phyloP scores from a whole-genome alignment of 2,329 filamentous ascomycete genomes.

The Cladosporium sp. region DNA sequence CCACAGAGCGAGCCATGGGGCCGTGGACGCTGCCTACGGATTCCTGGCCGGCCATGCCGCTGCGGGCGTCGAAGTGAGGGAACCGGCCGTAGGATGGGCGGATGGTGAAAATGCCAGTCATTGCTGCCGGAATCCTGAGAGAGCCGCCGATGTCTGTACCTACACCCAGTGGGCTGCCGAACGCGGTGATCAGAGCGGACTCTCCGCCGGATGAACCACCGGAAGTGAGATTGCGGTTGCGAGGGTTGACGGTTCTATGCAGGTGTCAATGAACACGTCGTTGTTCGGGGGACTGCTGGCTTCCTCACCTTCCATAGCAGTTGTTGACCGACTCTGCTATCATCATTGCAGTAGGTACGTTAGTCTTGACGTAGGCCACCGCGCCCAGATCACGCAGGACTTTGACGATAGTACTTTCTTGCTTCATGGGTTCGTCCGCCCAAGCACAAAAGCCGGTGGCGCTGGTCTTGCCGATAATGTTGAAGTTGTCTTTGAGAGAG shows the following conservation, averaged over 20 bases:
- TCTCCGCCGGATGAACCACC: slow-evolving; percentile 68
- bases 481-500: slow-evolving; percentile 69
- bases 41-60: slow-evolving; percentile 62
- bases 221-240: slow-evolving; percentile 55
- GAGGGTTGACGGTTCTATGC: slow-evolving; percentile 49
- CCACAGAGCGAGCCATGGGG: slow-evolving; percentile 54
- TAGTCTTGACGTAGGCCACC: slow-evolving; percentile 67
- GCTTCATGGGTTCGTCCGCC: slow-evolving; percentile 54
- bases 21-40: slow-evolving; percentile 62
- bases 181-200: slow-evolving; percentile 57
- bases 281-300: not conserved
- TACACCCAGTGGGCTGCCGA: slow-evolving; percentile 57
- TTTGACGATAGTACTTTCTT: slow-evolving; percentile 55
- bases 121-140: slow-evolving; percentile 53
- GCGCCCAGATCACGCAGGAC: slow-evolving; percentile 59
- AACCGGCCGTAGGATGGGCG: slow-evolving; percentile 57
- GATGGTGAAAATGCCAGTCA: slow-evolving; percentile 55
- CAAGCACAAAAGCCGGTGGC: slow-evolving; percentile 62
- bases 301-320: slow-evolving; percentile 51
- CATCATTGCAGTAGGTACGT: slow-evolving; percentile 67
- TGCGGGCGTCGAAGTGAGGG: slow-evolving; percentile 51
- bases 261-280: not conserved
- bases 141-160: slow-evolving; percentile 62
- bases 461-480: slow-evolving; percentile 56
- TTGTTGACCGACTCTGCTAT: slow-evolving; percentile 65